These are phyloP conservation scores for Lophiotrema nucula DNA, from an alignment of 495 filamentous ascomycete species.

Conservation along the genomic window DNA sequence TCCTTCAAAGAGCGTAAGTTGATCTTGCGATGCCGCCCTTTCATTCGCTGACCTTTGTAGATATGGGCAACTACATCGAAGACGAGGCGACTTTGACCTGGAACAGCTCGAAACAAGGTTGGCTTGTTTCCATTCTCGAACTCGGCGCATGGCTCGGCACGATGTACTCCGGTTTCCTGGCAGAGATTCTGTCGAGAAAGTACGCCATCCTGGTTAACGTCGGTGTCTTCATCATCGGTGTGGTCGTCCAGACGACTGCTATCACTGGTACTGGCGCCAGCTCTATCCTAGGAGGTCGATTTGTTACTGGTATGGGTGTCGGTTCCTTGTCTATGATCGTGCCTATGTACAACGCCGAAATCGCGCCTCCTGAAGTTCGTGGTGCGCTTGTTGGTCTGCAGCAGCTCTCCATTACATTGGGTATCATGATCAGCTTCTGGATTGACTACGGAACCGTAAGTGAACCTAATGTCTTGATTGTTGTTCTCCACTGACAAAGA, in stretches of 20 bases:
- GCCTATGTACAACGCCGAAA: slow-evolving; percentile 69
- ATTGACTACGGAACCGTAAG: slow-evolving; percentile 60
- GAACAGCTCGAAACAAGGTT: slow-evolving; percentile 61
- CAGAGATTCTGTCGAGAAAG: slow-evolving; percentile 72
- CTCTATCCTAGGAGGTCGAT: slow-evolving; percentile 70
- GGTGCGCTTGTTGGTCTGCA: slow-evolving; percentile 75
- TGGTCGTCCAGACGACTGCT: slow-evolving; percentile 69
- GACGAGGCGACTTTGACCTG: slow-evolving; percentile 45
- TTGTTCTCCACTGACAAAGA: not conserved
- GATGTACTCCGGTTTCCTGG: slow-evolving; percentile 71
- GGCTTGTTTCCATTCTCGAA: slow-evolving; percentile 77
- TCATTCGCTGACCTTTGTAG: too few relatives aligned
- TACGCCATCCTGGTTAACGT: slow-evolving; percentile 70
- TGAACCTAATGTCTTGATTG: not conserved
- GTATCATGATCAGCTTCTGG: slow-evolving; percentile 84
- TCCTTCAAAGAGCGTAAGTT: slow-evolving; percentile 45
- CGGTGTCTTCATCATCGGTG: slow-evolving; percentile 72
- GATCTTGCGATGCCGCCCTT: too few relatives aligned
- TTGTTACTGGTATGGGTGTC: slow-evolving; percentile 66
- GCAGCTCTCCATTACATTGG: slow-evolving; percentile 78
- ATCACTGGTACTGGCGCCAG: slow-evolving; percentile 51
- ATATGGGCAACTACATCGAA: slow-evolving; percentile 63
- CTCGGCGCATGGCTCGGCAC: slow-evolving; percentile 81
- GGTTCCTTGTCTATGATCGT: slow-evolving; percentile 67
- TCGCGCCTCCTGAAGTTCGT: slow-evolving; percentile 61